phyloP scores from a whole-genome alignment of 2,329 filamentous ascomycete genomes.

The Canariomyces notabilis region DNA sequence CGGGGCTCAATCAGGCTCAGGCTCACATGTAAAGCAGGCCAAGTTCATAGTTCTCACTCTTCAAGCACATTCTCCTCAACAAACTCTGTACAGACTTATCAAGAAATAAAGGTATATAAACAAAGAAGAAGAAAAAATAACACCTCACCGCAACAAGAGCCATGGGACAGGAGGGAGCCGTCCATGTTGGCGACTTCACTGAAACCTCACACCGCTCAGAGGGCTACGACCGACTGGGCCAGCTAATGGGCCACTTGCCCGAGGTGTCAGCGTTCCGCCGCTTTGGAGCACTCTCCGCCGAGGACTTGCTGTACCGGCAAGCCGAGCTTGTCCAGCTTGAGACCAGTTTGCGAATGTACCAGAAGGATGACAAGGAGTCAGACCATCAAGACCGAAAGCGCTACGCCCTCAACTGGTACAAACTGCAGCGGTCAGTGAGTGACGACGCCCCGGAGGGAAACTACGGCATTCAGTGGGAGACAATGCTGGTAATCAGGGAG shows the following conservation, averaged over 20 bases:
- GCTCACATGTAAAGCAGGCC: too few relatives aligned
- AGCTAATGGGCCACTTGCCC: constrained; percentile 7
- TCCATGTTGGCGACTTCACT: not conserved
- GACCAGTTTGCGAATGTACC: not conserved
- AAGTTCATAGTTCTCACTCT: too few relatives aligned
- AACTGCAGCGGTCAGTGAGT: not conserved
- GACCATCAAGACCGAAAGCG: constrained; percentile 1
- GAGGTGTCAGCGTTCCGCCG: constrained; percentile 1
- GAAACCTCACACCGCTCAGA: not conserved
- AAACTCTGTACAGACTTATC: too few relatives aligned
- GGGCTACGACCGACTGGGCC: constrained; percentile 7
- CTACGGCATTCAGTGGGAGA: constrained; percentile 3
- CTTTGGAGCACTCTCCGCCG: constrained; percentile 6
- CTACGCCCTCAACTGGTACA: constrained; percentile 4
- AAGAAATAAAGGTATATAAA: too few relatives aligned
- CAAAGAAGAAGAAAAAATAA: too few relatives aligned
- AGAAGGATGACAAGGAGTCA: constrained; percentile 11
- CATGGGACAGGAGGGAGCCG: too few relatives aligned
- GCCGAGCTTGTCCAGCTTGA: constrained; percentile 9
- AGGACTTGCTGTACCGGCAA: constrained; percentile 11
- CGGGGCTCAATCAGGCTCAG: too few relatives aligned
- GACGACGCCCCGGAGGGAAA: constrained; percentile 3
- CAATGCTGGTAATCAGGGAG: constrained; percentile 8
- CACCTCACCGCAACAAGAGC: too few relatives aligned
- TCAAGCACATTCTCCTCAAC: too few relatives aligned